Percentiles rank a stretch among this genome's conserved stretches.
Conservation (phyloP, 441 rosid species). For the Croton laevigatus region DNA sequence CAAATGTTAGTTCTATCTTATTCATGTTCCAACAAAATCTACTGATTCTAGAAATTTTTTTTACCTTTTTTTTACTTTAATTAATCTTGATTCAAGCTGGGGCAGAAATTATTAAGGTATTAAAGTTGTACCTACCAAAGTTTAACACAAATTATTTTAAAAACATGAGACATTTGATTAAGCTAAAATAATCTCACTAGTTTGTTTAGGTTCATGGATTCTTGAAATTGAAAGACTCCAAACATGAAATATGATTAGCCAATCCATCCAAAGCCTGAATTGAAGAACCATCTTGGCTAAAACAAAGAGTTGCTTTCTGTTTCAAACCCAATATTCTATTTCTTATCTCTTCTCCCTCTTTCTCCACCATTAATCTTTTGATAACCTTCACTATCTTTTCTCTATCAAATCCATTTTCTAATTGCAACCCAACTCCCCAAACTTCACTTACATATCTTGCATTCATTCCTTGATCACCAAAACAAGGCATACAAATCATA, state of each 20-base stretch:
- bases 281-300: constrained; percentile 45
- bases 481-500: constrained; percentile 53
- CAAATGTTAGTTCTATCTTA: too few relatives aligned
- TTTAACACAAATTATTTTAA: too few relatives aligned
- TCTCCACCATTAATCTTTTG: constrained; percentile 34
- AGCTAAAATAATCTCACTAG: too few relatives aligned
- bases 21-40: too few relatives aligned
- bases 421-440: constrained; percentile 45
- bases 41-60: too few relatives aligned
- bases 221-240: background rate
- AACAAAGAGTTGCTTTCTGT: constrained; percentile 35
- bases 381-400: constrained; percentile 34
- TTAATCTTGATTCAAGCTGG: too few relatives aligned
- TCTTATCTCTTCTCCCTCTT: constrained; percentile 45
- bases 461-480: constrained; percentile 46
- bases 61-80: too few relatives aligned
- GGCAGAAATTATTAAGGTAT: too few relatives aligned
- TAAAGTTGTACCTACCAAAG: too few relatives aligned
- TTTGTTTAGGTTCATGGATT: too few relatives aligned
- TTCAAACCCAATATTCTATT: constrained; percentile 35
- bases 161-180: too few relatives aligned
- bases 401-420: constrained; percentile 38
- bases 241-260: constrained; percentile 33
- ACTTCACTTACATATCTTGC: constrained; percentile 48
- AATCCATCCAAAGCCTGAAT: constrained; percentile 29